Conservation (phyloP, 192 early-diverging fungal species). For the Blastocladiella britannica region DNA sequence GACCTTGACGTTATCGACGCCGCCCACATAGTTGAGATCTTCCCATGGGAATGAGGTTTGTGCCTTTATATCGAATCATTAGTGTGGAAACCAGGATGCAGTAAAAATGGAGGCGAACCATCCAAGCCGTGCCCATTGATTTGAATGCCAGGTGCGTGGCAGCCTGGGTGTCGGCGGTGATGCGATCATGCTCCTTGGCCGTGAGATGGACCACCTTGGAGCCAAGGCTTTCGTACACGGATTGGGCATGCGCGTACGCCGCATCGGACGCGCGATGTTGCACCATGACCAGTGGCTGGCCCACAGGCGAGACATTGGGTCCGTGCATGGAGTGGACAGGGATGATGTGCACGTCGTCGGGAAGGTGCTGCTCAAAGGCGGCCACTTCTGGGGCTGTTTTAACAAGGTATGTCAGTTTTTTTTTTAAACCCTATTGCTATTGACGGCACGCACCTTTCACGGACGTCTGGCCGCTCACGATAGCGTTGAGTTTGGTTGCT, state of each 20-base stretch:
- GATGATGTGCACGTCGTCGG: constrained; percentile 79
- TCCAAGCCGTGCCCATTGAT: constrained; percentile 86
- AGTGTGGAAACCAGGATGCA: constrained; percentile 36
- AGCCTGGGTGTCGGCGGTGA: constrained; percentile 95
- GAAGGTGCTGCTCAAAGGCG: constrained; percentile 72
- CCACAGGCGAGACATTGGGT: constrained; percentile 58
- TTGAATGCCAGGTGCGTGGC: constrained; percentile 79
- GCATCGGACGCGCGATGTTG: constrained; percentile 44
- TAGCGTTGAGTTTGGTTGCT: constrained; percentile 70
- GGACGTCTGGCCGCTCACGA: constrained; percentile 62
- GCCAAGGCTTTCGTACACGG: constrained; percentile 51
- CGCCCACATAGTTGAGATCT: constrained; percentile 64
- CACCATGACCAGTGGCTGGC: constrained; percentile 68
- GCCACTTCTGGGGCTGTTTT: constrained; percentile 66
- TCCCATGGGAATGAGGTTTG: constrained; percentile 34
- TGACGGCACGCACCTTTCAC: neutral
- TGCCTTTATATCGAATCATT: constrained; percentile 1
- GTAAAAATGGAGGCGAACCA: constrained; percentile 47
- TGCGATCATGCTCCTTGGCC: constrained; percentile 74
- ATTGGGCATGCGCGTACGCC: constrained; percentile 32
- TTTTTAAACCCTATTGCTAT: no score
- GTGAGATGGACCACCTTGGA: constrained; percentile 59
- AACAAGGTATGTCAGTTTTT: no score
- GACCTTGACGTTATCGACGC: constrained; percentile 94
- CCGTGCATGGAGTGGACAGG: constrained; percentile 93